phyloP scores from a whole-genome alignment of 805 yeast genomes.

The Starmerella stellata region DNA sequence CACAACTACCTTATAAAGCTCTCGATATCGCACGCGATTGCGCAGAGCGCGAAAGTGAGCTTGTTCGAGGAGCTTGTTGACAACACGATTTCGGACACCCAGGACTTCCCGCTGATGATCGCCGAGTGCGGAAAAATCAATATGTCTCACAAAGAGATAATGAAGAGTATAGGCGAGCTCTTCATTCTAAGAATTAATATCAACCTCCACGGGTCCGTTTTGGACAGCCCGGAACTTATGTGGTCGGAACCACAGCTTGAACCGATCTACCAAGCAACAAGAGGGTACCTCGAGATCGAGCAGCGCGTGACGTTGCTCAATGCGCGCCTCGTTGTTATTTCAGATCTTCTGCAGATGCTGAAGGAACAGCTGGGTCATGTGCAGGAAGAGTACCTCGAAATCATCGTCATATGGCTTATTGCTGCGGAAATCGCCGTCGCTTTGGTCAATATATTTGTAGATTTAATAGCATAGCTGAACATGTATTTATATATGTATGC shows the following conservation, averaged over 20 bases:
- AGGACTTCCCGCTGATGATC: conserved; percentile 89
- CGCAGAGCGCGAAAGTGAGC: conserved; percentile 90
- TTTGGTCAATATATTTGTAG: conserved; percentile 46
- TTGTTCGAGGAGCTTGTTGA: conserved; percentile 90
- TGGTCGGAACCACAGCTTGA: conserved; percentile 98
- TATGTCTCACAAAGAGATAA: conserved; percentile 84
- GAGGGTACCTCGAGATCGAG: conserved; percentile 88
- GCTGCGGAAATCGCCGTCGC: conserved; percentile 87
- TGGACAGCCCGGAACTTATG: conserved; percentile 95
- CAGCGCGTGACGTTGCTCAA: conserved; percentile 80
- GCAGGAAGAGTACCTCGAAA: conserved; percentile 74
- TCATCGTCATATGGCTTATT: conserved; percentile 74
- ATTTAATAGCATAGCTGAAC: conserved; percentile 18
- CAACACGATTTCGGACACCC: conserved; percentile 92
- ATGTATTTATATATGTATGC: too few species aligned
- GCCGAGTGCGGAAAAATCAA: conserved; percentile 88
- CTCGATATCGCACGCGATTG: conserved; percentile 85
- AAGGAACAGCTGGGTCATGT: conserved; percentile 94
- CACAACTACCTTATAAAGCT: conserved; percentile 78
- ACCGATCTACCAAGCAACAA: conserved; percentile 91
- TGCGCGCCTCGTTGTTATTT: conserved; percentile 82
- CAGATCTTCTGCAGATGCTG: conserved; percentile 84
- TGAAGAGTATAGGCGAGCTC: conserved; percentile 93
- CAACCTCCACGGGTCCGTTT: conserved; percentile 36
- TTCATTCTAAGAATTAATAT: conserved; percentile 47